Percentiles rank a stretch among this genome's conserved stretches.
Evolutionary conservation across 1,139 yeast genomes (phyloP).

Genomic region (Barnettozyma hawaiiensis): DNA sequence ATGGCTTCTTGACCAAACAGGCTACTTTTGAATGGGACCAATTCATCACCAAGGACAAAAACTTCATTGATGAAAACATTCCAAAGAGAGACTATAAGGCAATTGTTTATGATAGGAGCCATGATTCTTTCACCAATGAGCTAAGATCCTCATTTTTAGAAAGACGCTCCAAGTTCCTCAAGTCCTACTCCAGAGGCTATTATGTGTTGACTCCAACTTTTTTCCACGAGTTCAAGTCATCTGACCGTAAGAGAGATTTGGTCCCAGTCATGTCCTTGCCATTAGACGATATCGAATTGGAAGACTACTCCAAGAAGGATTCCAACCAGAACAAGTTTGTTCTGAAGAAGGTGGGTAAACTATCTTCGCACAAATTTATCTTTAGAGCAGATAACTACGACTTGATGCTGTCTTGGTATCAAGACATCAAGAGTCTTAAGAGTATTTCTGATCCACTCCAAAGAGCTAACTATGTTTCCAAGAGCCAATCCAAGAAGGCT

Average conservation of each 20-base stretch:
- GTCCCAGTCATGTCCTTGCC: slow-evolving; percentile 85
- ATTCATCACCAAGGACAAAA: slow-evolving; percentile 66
- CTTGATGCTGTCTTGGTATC: slow-evolving; percentile 79
- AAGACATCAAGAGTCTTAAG: slow-evolving; percentile 65
- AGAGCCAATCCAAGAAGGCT: slow-evolving; percentile 18
- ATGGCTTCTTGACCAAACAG: slow-evolving; percentile 73
- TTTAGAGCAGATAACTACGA: slow-evolving; percentile 80
- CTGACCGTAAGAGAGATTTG: slow-evolving; percentile 77
- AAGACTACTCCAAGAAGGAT: slow-evolving; percentile 75
- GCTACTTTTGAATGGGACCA: slow-evolving; percentile 87
- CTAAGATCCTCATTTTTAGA: slow-evolving; percentile 80
- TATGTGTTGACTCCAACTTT: slow-evolving; percentile 86
- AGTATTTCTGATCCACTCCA: slow-evolving; percentile 50
- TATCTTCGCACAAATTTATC: slow-evolving; percentile 87
- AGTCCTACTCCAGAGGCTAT: slow-evolving; percentile 85
- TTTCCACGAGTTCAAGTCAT: slow-evolving; percentile 83
- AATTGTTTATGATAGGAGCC: slow-evolving; percentile 59
- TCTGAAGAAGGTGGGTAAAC: slow-evolving; percentile 60
- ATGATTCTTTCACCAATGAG: slow-evolving; percentile 64
- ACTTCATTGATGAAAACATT: slow-evolving; percentile 69
- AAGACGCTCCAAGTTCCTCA: slow-evolving; percentile 83
- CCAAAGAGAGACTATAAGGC: slow-evolving; percentile 65
- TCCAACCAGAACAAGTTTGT: slow-evolving; percentile 71
- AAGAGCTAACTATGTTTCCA: slow-evolving; percentile 37
- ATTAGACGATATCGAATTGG: slow-evolving; percentile 72